Percentiles rank a stretch among this genome's conserved stretches.
phyloP scores from a whole-genome alignment of 805 yeast species.

The Candida glaebosa region DNA sequence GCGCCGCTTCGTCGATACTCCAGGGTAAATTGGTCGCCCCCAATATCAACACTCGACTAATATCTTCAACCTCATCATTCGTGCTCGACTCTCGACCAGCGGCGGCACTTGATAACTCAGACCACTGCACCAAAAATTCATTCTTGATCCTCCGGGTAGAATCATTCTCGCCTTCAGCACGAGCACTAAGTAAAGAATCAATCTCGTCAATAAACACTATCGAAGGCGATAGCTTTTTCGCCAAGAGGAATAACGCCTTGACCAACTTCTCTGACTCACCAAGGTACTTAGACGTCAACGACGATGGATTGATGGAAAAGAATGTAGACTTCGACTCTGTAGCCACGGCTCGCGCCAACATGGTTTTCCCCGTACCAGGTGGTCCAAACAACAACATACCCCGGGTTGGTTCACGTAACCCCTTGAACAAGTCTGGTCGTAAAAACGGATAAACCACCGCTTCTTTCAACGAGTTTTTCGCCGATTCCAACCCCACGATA shows the following conservation, averaged over 20 bases:
- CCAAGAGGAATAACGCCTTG: slow-evolving; percentile 79
- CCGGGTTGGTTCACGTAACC: slow-evolving; percentile 88
- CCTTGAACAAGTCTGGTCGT: slow-evolving; percentile 88
- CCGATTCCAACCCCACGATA: slow-evolving; percentile 87
- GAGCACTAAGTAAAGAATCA: slow-evolving; percentile 79
- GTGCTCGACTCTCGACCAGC: slow-evolving; percentile 57
- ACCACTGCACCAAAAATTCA: slow-evolving; percentile 94
- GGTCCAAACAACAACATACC: slow-evolving; percentile 98
- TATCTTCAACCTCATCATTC: slow-evolving; percentile 37
- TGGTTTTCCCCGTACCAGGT: slow-evolving; percentile 98
- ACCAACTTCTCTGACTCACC: slow-evolving; percentile 96
- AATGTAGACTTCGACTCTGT: slow-evolving; percentile 92
- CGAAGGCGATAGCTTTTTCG: slow-evolving; percentile 83
- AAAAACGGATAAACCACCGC: slow-evolving; percentile 94
- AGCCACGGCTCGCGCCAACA: slow-evolving; percentile 96
- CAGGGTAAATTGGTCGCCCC: slow-evolving; percentile 97
- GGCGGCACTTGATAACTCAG: slow-evolving; percentile 82
- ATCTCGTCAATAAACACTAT: slow-evolving; percentile 96
- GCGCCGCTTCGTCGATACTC: slow-evolving; percentile 96
- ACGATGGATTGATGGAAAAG: slow-evolving; percentile 86
- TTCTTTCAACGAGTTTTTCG: slow-evolving; percentile 85
- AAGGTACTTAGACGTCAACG: slow-evolving; percentile 78
- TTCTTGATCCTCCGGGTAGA: slow-evolving; percentile 86
- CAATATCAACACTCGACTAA: slow-evolving; percentile 71
- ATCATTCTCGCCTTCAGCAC: slow-evolving; percentile 79